phyloP scores from a whole-genome alignment of 495 filamentous ascomycete species.

The Tuber melanosporum region DNA sequence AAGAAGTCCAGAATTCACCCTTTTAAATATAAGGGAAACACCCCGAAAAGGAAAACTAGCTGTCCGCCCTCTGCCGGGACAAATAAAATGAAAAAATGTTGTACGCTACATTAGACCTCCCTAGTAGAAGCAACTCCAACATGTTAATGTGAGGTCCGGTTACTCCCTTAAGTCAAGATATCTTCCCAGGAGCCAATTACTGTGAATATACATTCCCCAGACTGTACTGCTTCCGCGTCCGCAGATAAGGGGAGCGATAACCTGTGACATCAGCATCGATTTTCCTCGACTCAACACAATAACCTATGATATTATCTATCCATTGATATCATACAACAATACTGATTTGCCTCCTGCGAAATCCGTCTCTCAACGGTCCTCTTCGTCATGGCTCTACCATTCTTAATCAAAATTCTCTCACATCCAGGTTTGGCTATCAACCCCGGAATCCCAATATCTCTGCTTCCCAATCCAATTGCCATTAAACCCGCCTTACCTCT shows the following conservation, averaged over 20 bases:
- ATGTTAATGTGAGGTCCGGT: neutral
- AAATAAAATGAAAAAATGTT: neutral
- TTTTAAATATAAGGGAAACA: too few species aligned
- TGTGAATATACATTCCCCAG: too few species aligned
- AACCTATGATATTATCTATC: neutral
- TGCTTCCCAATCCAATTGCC: conserved; percentile 12
- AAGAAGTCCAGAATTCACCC: too few species aligned
- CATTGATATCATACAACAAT: neutral
- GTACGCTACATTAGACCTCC: neutral
- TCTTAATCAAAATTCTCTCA: conserved; percentile 23
- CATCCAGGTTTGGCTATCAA: conserved; percentile 21
- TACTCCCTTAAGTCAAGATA: neutral
- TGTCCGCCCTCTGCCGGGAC: too few species aligned
- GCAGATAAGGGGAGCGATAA: neutral
- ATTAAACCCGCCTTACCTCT: conserved; percentile 22
- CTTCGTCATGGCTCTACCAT: conserved; percentile 18
- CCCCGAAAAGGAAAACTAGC: too few species aligned
- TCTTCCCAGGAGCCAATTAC: neutral
- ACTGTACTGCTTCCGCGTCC: too few species aligned
- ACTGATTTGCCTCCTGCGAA: neutral
- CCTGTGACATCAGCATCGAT: neutral
- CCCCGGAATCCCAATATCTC: conserved; percentile 26
- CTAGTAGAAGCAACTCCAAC: neutral
- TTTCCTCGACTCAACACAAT: neutral
- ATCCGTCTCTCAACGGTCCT: conserved; percentile 19